Evolutionary conservation across 2,329 filamentous ascomycete species (phyloP), one percentile per base, ranked within the genome.

Genomic region (Atkinsonella hypoxylon): DNA sequence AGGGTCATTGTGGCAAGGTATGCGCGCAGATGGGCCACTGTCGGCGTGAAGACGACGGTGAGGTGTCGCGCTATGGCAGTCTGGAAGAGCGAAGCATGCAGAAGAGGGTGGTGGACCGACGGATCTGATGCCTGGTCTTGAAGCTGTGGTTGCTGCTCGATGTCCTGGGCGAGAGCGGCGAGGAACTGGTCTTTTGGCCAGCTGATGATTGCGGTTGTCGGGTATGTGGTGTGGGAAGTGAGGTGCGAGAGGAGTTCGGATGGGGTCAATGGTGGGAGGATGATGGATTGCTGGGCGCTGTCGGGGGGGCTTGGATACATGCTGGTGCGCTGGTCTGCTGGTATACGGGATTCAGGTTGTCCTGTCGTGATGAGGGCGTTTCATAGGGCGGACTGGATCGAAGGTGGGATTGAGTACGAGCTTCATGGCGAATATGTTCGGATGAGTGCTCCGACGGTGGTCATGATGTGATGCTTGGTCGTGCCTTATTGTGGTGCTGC

Each of bases 21-120:
- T 36, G 87, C 87, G 49, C 88, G 83, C 7, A 95, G 77, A 64
- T 87, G 82, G 20, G 85, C 81, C 49, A 93, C 76, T 2, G 85
- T 88, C 0, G 87, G 81, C 50, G 81, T 78, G 67, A 94, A 96
- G 36, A 79, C 70, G 9, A 90, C 66, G 50, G 78, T 79, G 55
- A 94, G 76, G 58, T 83, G 80, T 31, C 81, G 78, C 8, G 87
- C 83, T 3, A 78, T 75, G 45, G 83, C 78, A 30, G 90, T 72
- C 55, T 87, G 77, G 50, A 82, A 76, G 13, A 95, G 77, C 0
- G 85, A 82, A 30, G 82, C 78, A 15, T 73, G 70, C 7, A 87
- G 67, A 8, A 89, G 69, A 20, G 53, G 54, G 45, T 58, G 61
- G 45, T 45, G 48, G 39, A 15, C 49, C 2, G 13, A 13, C 15